A percentile compares a stretch with the other conserved stretches of the same genome.
phyloP scores from a whole-genome alignment of 352 stramenopile species.

The Nothophytophthora sp. region DNA sequence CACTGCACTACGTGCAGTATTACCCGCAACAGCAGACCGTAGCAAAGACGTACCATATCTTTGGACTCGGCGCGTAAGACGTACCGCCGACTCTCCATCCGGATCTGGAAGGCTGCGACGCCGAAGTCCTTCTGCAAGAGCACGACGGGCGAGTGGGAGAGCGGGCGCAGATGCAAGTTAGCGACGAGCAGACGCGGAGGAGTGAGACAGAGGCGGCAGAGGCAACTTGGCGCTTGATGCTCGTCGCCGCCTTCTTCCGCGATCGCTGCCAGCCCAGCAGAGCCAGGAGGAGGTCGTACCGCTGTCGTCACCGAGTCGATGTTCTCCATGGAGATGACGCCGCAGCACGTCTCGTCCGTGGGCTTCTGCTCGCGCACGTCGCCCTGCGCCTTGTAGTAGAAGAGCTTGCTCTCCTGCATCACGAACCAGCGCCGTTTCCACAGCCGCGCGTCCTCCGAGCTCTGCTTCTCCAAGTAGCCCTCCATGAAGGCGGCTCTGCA shows the following conservation, averaged over 20 bases:
- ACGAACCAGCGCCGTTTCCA: constrained; percentile 89
- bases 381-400: constrained; percentile 72
- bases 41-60: constrained; percentile 55
- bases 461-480: constrained; percentile 85
- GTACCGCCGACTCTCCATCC: constrained; percentile 72
- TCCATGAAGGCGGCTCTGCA: constrained; percentile 71
- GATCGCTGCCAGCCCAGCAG: constrained; percentile 5
- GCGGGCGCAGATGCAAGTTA: constrained; percentile 23
- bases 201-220: constrained; percentile 15
- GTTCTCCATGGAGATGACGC: constrained; percentile 78
- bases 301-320: constrained; percentile 86
- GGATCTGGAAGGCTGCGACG: constrained; percentile 81
- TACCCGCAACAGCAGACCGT: background rate
- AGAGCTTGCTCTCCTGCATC: constrained; percentile 84
- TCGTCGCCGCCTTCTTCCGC: constrained; percentile 4
- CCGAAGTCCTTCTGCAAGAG: constrained; percentile 81
- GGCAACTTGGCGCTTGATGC: background rate
- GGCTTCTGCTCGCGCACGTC: constrained; percentile 64
- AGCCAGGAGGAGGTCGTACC: constrained; percentile 33
- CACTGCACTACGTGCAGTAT: constrained; percentile 2
- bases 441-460: constrained; percentile 56
- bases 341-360: constrained; percentile 60
- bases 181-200: constrained; percentile 11
- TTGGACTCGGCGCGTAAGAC: constrained; percentile 81
- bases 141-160: constrained; percentile 5